Conservation (phyloP, 257 asterid genomes). For the Prunella vulgaris region DNA sequence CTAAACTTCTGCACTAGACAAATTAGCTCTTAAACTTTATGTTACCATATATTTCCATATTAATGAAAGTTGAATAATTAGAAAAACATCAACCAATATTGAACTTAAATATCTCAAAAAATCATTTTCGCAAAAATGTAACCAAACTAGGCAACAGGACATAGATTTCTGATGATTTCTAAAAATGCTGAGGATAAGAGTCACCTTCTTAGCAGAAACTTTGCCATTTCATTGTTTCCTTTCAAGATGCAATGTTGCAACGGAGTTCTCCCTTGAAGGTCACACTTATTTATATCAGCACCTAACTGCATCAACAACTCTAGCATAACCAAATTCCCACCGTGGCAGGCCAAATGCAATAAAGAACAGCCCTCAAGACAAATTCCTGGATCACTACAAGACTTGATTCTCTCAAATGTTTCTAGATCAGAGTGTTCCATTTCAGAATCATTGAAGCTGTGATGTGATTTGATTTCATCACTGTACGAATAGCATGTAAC, state of each 20-base stretch:
- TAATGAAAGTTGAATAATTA: not conserved
- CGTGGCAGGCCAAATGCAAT: constrained; percentile 86
- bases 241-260: constrained; percentile 79
- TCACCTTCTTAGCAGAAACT: constrained; percentile 87
- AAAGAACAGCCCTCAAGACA: constrained; percentile 77
- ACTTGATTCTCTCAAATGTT: constrained; percentile 38
- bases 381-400: constrained; percentile 39
- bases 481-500: constrained; percentile 40
- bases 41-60: not conserved
- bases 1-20: not conserved
- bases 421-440: constrained; percentile 48
- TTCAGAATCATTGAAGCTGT: constrained; percentile 30
- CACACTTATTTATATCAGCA: constrained; percentile 72
- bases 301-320: constrained; percentile 92
- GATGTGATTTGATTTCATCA: constrained; percentile 32
- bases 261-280: constrained; percentile 85
- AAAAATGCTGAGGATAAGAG: not conserved
- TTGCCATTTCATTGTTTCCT: constrained; percentile 74
- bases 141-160: constrained; percentile 1
- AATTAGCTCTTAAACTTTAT: not conserved
- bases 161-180: not conserved
- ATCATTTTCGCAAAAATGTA: not conserved
- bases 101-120: not conserved
- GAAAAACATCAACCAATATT: not conserved
- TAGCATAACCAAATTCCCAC: constrained; percentile 65